These are phyloP conservation scores for Ceratocystis albifundus DNA, from an alignment of 2,329 filamentous ascomycete genomes.

Conservation along the genomic window DNA sequence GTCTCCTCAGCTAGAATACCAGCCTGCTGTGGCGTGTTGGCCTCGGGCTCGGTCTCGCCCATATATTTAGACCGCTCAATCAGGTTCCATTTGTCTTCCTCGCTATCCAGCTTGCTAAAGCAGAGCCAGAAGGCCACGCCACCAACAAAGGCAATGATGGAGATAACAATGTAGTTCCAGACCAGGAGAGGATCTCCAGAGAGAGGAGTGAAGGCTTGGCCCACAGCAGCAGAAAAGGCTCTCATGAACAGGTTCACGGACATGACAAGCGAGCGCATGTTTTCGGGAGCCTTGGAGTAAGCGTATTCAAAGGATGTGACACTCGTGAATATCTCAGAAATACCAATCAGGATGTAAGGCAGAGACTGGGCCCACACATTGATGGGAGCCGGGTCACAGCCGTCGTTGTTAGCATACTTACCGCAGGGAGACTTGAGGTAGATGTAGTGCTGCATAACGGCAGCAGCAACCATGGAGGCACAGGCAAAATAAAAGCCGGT, in stretches of 20 bases:
- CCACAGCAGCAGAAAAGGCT: conserved; percentile 56
- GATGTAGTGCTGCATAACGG: conserved; percentile 49
- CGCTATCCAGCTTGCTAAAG: conserved; percentile 51
- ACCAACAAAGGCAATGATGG: conserved; percentile 50
- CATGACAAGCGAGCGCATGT: conserved; percentile 69
- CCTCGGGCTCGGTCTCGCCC: conserved; percentile 33
- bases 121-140: conserved; percentile 56
- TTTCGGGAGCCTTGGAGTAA: conserved; percentile 64
- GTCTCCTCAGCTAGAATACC: conserved; percentile 9
- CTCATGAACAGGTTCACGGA: conserved; percentile 59
- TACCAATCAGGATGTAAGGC: conserved; percentile 41
- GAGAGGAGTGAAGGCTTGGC: conserved; percentile 54
- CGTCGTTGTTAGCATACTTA: conserved; percentile 38
- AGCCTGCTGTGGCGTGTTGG: conserved; percentile 23
- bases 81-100: conserved; percentile 61
- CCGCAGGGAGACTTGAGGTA: conserved; percentile 54
- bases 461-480: conserved; percentile 47
- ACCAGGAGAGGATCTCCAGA: conserved; percentile 53
- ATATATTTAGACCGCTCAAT: conserved; percentile 37
- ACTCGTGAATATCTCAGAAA: conserved; percentile 44
- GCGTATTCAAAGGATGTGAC: conserved; percentile 60
- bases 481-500: conserved; percentile 55
- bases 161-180: conserved; percentile 59
- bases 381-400: conserved; percentile 48
- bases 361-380: conserved; percentile 51